Evolutionary conservation across 352 stramenopile species (phyloP).

Genomic region (Peronospora farinosa): DNA sequence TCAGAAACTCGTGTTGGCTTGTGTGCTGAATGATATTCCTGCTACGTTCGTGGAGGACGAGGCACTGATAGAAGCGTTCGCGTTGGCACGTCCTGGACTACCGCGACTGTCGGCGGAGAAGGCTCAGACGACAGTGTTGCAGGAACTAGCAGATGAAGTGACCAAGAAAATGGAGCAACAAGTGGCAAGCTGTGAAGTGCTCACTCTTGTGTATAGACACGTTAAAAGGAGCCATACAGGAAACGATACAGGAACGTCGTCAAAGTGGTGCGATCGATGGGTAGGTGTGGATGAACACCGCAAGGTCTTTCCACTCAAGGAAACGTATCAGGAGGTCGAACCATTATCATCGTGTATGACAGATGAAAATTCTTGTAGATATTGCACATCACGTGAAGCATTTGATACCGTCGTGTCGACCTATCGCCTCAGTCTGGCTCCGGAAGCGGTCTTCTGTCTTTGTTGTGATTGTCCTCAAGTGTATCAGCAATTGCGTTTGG

Average conservation of each 20-base stretch:
- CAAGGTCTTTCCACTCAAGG: slow-evolving; percentile 20
- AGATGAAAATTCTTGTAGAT: slow-evolving; percentile 6
- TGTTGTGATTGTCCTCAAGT: slow-evolving; percentile 17
- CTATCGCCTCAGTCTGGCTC: slow-evolving; percentile 2
- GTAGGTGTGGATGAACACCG: slow-evolving; percentile 21
- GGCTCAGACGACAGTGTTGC: slow-evolving; percentile 19
- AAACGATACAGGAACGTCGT: not conserved
- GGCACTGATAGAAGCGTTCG: slow-evolving; percentile 30
- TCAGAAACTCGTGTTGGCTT: slow-evolving; percentile 40
- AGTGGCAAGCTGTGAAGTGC: slow-evolving; percentile 16
- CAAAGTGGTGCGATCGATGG: slow-evolving; percentile 15
- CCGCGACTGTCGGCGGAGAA: slow-evolving; percentile 16
- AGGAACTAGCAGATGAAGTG: slow-evolving; percentile 15
- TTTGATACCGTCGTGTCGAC: slow-evolving; percentile 5
- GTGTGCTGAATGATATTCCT: slow-evolving; percentile 32
- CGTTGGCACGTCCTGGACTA: slow-evolving; percentile 22
- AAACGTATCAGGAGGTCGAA: slow-evolving; percentile 2
- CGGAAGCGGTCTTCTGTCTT: slow-evolving; percentile 13
- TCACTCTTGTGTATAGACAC: slow-evolving; percentile 28
- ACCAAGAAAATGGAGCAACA: slow-evolving; percentile 5
- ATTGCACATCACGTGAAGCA: slow-evolving; percentile 9
- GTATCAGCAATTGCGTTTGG: slow-evolving; percentile 12
- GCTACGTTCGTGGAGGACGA: slow-evolving; percentile 36
- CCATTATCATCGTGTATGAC: not conserved
- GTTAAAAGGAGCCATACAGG: not conserved